Percentiles rank a stretch among this genome's conserved stretches.
These are phyloP conservation scores for Rhododendron griersonianum DNA, from an alignment of 148 eudicot genomes.

Conservation along the genomic window DNA sequence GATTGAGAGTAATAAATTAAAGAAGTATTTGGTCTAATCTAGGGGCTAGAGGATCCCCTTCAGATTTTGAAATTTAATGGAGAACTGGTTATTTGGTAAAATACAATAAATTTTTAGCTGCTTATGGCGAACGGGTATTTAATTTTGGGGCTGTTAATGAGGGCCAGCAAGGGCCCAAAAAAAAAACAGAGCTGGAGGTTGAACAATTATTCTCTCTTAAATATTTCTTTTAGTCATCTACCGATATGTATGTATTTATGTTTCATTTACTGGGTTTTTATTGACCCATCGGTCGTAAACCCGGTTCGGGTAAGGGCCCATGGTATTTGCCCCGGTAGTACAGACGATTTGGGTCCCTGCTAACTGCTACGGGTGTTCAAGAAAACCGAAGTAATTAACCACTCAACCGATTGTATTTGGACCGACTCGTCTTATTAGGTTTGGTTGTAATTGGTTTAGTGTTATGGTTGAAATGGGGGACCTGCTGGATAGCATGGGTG, in stretches of 20 bases:
- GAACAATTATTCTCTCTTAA: not conserved
- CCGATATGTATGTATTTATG: not conserved
- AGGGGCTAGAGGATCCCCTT: not conserved
- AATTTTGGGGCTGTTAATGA: constrained; percentile 1
- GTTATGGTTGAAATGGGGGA: too few relatives aligned
- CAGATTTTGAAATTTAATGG: not conserved
- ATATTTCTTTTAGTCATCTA: not conserved
- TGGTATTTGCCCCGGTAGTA: not conserved
- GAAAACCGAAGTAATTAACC: too few relatives aligned
- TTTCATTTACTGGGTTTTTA: not conserved
- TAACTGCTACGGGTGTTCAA: too few relatives aligned
- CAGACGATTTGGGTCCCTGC: not conserved
- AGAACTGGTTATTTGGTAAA: constrained; percentile 9
- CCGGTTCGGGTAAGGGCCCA: not conserved
- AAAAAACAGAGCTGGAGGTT: constrained; percentile 7
- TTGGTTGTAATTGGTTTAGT: too few relatives aligned
- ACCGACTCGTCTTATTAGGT: too few relatives aligned
- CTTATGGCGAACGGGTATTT: not conserved
- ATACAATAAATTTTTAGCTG: not conserved
- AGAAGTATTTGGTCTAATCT: not conserved
- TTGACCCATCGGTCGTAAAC: not conserved
- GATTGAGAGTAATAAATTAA: not conserved
- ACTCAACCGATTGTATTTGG: too few relatives aligned
- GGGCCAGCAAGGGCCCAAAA: not conserved
- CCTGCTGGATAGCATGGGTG: too few relatives aligned